Conservation (phyloP, 768 basidiomycete genomes). For the Nevesoporus exiguus region DNA sequence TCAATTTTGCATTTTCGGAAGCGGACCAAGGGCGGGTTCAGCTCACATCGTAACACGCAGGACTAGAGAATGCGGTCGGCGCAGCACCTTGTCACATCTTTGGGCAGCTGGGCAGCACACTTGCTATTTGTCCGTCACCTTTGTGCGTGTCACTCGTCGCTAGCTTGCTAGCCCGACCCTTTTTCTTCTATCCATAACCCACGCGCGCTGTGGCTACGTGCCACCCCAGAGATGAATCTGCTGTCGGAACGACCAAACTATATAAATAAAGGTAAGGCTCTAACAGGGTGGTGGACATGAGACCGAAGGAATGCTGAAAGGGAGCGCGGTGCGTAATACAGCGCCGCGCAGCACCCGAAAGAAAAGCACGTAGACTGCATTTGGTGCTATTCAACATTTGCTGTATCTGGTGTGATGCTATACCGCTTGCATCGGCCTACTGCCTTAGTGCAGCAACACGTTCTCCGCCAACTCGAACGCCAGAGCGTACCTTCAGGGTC, state of each 20-base stretch:
- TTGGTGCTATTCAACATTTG: no score
- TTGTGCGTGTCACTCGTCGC: slow-evolving; percentile 4
- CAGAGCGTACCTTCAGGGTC: slow-evolving; percentile 5
- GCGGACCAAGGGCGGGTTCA: background rate
- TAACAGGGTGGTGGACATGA: no score
- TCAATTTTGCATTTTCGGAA: slow-evolving; percentile 2
- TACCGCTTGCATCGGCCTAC: slow-evolving; percentile 11
- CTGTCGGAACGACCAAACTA: no score
- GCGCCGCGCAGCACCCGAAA: no score
- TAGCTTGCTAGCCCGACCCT: no score
- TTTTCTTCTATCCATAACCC: background rate
- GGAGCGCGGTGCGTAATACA: no score
- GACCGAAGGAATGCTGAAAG: no score
- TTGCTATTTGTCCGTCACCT: slow-evolving; percentile 14
- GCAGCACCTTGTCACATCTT: slow-evolving; percentile 11
- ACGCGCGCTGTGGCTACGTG: background rate
- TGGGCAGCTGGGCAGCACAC: slow-evolving; percentile 49
- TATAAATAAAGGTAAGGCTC: no score
- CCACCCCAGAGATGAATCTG: background rate
- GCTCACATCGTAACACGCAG: background rate
- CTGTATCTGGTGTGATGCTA: background rate
- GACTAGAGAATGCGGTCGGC: no score
- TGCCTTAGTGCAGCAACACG: no score
- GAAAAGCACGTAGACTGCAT: no score
- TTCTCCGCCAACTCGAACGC: slow-evolving; percentile 18